Percentiles rank a stretch among this genome's conserved stretches.
These are phyloP conservation scores for Haberlea rhodopensis DNA, from an alignment of 257 asterid genomes.

Conservation along the genomic window DNA sequence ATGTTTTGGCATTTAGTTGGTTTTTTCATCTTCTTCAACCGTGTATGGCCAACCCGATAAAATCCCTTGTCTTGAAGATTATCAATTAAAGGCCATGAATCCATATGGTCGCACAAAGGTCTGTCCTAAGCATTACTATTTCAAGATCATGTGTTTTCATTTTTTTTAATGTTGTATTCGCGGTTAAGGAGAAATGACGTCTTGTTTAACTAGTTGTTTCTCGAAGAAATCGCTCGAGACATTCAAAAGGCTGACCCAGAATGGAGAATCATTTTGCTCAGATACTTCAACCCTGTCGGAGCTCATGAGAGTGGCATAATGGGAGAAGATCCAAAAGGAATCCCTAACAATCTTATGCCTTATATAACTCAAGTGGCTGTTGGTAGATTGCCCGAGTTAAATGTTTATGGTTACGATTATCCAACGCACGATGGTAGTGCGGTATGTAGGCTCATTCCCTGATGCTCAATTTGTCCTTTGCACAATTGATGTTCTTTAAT, in stretches of 20 bases:
- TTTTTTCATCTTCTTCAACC: conserved; percentile 94
- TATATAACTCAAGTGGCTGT: conserved; percentile 93
- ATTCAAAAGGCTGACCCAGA: conserved; percentile 62
- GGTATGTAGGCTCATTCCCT: conserved; percentile 39
- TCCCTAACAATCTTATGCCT: conserved; percentile 98
- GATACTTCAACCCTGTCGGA: conserved; percentile 95
- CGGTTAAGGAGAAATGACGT: not conserved
- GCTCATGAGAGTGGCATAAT: conserved; percentile 89
- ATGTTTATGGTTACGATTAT: conserved; percentile 85
- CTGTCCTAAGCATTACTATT: not conserved
- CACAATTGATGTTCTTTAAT: no score
- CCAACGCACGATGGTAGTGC: conserved; percentile 97
- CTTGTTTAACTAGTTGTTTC: conserved; percentile 60
- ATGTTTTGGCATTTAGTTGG: conserved; percentile 54
- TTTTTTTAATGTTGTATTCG: not conserved
- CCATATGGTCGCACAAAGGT: conserved; percentile 99
- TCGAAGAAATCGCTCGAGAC: conserved; percentile 91
- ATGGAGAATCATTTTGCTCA: conserved; percentile 80
- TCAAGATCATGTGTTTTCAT: not conserved
- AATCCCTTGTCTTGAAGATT: conserved; percentile 85
- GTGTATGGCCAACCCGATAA: conserved; percentile 94
- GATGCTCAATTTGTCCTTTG: not conserved
- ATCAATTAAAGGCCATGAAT: conserved; percentile 80
- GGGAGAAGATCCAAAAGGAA: conserved; percentile 95
- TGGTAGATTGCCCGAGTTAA: conserved; percentile 66